Evolutionary conservation across 2,329 filamentous ascomycete genomes (phyloP).

Genomic region (Gremmenia infestans): DNA sequence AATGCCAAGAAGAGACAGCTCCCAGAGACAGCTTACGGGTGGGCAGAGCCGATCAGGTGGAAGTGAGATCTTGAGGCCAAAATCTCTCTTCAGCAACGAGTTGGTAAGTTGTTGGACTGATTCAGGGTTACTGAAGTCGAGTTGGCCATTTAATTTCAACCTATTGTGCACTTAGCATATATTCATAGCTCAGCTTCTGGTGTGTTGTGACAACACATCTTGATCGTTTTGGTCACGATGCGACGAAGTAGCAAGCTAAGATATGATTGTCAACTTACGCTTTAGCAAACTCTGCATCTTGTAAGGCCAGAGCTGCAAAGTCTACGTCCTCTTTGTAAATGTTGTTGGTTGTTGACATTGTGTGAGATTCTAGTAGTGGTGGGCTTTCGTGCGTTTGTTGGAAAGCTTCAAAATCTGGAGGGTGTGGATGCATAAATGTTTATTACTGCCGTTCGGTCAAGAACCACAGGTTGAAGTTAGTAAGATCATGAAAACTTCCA

Average conservation of each 20-base stretch:
- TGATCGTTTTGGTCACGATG: not conserved
- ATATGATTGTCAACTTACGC: slow-evolving; percentile 37
- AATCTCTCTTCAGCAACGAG: slow-evolving; percentile 70
- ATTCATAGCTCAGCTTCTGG: not conserved
- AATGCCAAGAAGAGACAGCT: not conserved
- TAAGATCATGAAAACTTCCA: no score
- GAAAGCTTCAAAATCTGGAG: not conserved
- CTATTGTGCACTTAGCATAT: slow-evolving; percentile 30
- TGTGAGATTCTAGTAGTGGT: not conserved
- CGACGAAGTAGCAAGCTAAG: not conserved
- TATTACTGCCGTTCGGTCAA: not conserved
- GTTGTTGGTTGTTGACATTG: slow-evolving; percentile 32
- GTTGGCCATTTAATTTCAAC: slow-evolving; percentile 49
- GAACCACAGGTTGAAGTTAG: no score
- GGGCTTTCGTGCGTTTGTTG: not conserved
- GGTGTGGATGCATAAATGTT: not conserved
- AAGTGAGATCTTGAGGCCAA: slow-evolving; percentile 64
- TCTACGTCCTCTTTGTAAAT: slow-evolving; percentile 55
- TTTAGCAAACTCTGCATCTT: slow-evolving; percentile 55
- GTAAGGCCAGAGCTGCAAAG: slow-evolving; percentile 55
- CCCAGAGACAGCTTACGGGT: slow-evolving; percentile 48
- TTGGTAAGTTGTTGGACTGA: slow-evolving; percentile 79
- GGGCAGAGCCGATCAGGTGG: slow-evolving; percentile 80
- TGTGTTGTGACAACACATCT: not conserved
- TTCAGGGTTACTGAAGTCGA: slow-evolving; percentile 76